A percentile compares a stretch with the other conserved stretches of the same genome.
Evolutionary conservation across 2,329 filamentous ascomycete species (phyloP).

Genomic region (Onygena corvina): DNA sequence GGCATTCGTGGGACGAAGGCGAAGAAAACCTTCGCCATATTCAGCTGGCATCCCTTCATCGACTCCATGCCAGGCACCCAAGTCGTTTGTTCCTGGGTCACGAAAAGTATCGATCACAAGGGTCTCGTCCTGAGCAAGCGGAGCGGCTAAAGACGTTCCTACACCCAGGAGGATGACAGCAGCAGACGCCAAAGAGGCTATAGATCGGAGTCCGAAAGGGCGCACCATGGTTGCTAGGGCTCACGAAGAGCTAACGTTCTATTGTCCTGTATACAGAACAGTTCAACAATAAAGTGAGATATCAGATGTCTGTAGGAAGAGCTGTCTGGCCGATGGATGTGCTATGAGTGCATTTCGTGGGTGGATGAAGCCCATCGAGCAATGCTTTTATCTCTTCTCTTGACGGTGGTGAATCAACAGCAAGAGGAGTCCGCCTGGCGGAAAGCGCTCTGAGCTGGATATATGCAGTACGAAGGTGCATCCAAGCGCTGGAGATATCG

Average conservation of each 20-base stretch:
- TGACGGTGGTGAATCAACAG: background rate
- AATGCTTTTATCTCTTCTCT: background rate
- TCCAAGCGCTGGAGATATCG: background rate
- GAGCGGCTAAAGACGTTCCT: background rate
- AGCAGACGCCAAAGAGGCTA: background rate
- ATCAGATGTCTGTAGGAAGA: too few species aligned
- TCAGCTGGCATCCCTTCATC: slow-evolving; percentile 47
- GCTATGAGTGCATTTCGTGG: background rate
- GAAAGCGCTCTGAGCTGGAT: background rate
- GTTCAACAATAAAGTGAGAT: too few species aligned
- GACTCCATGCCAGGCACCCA: slow-evolving; percentile 55
- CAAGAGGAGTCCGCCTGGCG: background rate
- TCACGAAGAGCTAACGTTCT: background rate
- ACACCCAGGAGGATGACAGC: background rate
- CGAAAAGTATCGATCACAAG: slow-evolving; percentile 51
- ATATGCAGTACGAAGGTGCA: background rate
- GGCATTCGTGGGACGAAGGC: slow-evolving; percentile 47
- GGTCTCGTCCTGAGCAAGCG: slow-evolving; percentile 1
- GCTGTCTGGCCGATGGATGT: too few species aligned
- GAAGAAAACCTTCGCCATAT: slow-evolving; percentile 42
- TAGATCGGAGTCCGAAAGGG: background rate
- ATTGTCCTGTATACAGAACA: too few species aligned
- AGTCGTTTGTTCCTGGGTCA: slow-evolving; percentile 42
- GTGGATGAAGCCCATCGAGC: background rate
- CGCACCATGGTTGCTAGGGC: background rate